Evolutionary conservation across 129 eudicot genomes (phyloP), one percentile per base, ranked within the genome.

Genomic region (Lactuca sativa): DNA sequence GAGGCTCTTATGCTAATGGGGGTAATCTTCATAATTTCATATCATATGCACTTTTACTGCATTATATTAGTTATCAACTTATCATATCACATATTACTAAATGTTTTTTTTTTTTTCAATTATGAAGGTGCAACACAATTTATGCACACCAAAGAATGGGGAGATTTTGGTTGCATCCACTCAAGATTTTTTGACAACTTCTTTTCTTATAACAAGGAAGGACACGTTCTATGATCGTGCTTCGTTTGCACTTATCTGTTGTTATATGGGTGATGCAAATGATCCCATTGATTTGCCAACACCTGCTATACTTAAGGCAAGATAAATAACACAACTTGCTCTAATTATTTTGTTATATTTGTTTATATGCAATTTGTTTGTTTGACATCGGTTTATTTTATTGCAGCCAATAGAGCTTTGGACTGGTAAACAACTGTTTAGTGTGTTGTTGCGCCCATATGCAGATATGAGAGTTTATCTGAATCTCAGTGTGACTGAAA

Each of bases 1-100:
- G 97, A 93, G 82, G 99, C 99, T 71, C 82, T 93, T 66, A 78
- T 83, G 95, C 62, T 93, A 56, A 90, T 93, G 99, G 99, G 99
- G 90, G 99, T 89, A 86, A 76, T 25, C 11, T 54, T 31, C 12
- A 64, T 40, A 49, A 34, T 32, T n/a, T n/a, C n/a, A 0, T 1
- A 18, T 38, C 43, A 38, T 7, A 8, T 41, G 2, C 48, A 41
- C 12, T 41, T 41, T 9, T 9, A 41, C 12, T 41, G 11, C 3
- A 41, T 41, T 41, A 0, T 41, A 7, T 41, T 9, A 8, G 48
- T 41, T 41, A 41, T 18, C 21, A 18, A 18, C 21, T 18, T 18
- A 18, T 18, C 21, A 18, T 18, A 18, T 18, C 21, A 18, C 21
- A 18, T 18, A 18, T 18, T 18, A 18, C 21, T 18, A 18, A 18